These are phyloP conservation scores for Blastocystis sp. DNA, from an alignment of 352 stramenopile genomes.

Conservation along the genomic window DNA sequence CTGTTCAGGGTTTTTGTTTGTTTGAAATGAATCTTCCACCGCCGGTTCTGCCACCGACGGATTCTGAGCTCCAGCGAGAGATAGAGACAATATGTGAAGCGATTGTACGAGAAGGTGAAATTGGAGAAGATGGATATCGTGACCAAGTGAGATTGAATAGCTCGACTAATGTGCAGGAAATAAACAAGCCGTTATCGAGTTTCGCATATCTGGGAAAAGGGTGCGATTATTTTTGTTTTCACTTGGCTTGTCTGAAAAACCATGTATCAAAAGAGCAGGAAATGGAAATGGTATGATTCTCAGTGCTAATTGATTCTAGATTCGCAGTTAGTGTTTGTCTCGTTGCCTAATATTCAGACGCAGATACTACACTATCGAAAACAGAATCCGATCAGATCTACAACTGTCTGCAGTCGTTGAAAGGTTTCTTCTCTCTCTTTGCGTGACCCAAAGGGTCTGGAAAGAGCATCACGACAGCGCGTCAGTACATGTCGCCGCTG, in stretches of 20 bases:
- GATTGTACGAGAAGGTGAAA: not conserved
- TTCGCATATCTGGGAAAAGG: conserved; percentile 25
- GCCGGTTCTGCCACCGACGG: not conserved
- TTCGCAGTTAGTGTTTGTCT: not conserved
- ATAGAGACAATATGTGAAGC: not conserved
- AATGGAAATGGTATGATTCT: conserved; percentile 36
- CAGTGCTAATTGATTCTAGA: not conserved
- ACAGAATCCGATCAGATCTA: not conserved
- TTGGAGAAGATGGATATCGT: not conserved
- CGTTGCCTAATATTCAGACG: not conserved
- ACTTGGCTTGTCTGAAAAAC: not conserved
- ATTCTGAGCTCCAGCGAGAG: not conserved
- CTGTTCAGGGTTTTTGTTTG: not conserved
- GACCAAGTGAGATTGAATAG: not conserved
- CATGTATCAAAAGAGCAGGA: not conserved
- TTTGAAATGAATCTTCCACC: conserved; percentile 43
- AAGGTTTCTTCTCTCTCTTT: not conserved
- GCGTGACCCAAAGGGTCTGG: not conserved
- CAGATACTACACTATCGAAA: not conserved
- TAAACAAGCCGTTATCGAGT: not conserved
- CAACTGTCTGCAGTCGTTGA: not conserved
- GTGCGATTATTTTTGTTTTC: conserved; percentile 50
- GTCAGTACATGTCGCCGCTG: not conserved
- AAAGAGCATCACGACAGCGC: conserved; percentile 8
- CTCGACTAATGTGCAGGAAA: not conserved